Base-by-base conservation (phyloP, 257 asterid species). In the Dorcoceras hygrometricum region DNA sequence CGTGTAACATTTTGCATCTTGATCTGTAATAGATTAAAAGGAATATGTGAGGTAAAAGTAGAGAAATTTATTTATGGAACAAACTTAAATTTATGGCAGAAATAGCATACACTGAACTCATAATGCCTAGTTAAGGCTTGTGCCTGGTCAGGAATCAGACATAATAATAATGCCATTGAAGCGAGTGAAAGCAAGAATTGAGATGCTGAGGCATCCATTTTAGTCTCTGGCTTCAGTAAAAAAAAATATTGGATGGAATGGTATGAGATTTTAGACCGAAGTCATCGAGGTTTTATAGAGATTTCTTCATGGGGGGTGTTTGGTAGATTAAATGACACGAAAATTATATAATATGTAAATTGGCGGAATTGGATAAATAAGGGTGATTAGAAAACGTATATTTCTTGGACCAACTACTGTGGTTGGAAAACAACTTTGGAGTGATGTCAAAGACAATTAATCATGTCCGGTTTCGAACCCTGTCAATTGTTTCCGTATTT, bases 1-100 rank as follows among this genome's bases (percentile, higher is more conserved):
- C 87, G 74, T 1, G 81, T 82, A 16, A 84, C 81, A 4, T 71
- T 76, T 59, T 72, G 59, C 87, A 82, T 78, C 46, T 82, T 66
- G 59, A 84, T 73, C 87, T 84, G 46, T 65, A 66, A 64, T 32
- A n/a, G 3, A 48, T 7, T 3, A 28, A 51, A 39, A 6, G 22
- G 7, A 62, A 39, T n/a, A 43, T 27, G 3, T 34, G 34, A 43
- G 51, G 19, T 19, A 12, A 4, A 26, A 9, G 50, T 28, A 23
- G 53, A 0, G 20, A 36, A 39, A 12, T 11, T 26, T 36, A 4
- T 34, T 16, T 4, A n/a, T 34, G 4, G 2, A 34, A 36, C 24
- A 4, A 4, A 22, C 0, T 22, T 22, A 62, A 36, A 34, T 36
- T 25, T 51, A 36, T 16, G 4, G 26, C 14, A 48, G 1, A 34